These are phyloP conservation scores for Seiridium unicorne DNA, from an alignment of 2,329 filamentous ascomycete genomes.

Conservation along the genomic window DNA sequence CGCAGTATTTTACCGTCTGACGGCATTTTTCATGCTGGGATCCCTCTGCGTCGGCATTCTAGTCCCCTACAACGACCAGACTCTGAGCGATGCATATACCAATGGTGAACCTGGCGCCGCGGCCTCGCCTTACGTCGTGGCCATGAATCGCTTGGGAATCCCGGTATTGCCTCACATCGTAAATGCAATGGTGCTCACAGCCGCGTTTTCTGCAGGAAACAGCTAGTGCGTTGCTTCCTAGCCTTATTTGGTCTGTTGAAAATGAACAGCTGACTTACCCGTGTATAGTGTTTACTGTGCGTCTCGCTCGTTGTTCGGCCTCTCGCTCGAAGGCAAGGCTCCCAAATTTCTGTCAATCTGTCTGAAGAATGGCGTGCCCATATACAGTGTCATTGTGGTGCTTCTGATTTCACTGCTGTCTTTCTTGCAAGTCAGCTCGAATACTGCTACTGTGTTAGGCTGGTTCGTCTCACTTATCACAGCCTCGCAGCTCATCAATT, in stretches of 20 bases:
- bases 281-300: conserved; percentile 55
- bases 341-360: conserved; percentile 59
- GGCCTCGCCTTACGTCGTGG: conserved; percentile 65
- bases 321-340: conserved; percentile 68
- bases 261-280: not conserved
- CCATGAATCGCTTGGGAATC: conserved; percentile 66
- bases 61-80: conserved; percentile 66
- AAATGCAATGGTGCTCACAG: conserved; percentile 69
- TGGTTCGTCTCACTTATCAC: conserved; percentile 73
- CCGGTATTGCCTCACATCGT: conserved; percentile 66
- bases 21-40: conserved; percentile 73
- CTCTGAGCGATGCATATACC: conserved; percentile 59
- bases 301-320: conserved; percentile 65
- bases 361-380: conserved; percentile 65
- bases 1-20: conserved; percentile 75
- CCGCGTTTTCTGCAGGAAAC: conserved; percentile 67
- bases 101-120: conserved; percentile 63
- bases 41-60: conserved; percentile 70
- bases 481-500: conserved; percentile 74
- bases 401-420: conserved; percentile 68
- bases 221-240: conserved; percentile 39
- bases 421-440: conserved; percentile 70
- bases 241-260: not conserved
- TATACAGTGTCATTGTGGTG: conserved; percentile 68
- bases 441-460: conserved; percentile 63